Evolutionary conservation across 2,329 filamentous ascomycete species (phyloP), one percentile per base, ranked within the genome.

Genomic region (Ascocoryne sarcoides): DNA sequence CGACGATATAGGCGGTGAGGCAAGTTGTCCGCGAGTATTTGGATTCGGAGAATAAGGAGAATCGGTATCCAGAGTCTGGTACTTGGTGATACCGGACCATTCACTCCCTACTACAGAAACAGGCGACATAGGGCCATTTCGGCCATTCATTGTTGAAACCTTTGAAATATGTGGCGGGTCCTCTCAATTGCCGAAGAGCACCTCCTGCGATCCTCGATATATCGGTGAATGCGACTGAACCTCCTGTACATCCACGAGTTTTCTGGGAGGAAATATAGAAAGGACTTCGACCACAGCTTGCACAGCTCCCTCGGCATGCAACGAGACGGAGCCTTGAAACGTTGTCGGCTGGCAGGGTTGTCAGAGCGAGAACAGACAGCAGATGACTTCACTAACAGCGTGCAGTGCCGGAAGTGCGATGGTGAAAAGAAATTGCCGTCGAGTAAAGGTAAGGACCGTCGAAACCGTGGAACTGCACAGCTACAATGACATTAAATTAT

Each of bases 61-160:
- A 37, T 59, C 55, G 59, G 67, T 70, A 57, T 71, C 66, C 56
- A 63, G 59, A 48, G 66, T 65, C 48, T 78, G 73, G 62, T 86
- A 84, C 58, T 79, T 79, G 49, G 75, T 74, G 54, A 81, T 72
- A 43, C 71, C 75, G 36, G 83, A 84, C 81, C 83, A 92, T 62
- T 92, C 86, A 69, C 79, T 88, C 62, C 82, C 85, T 60, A 70
- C 81, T 71, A 84, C 68, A 66, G 85, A 92, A 62, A 87, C 75
- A 59, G 86, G 85, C 60, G 86, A 89, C 62, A 89, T 71, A 60
- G 82, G 81, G 66, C 77, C 80, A 75, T 83, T 79, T 66, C 75
- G 76, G 61, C 70, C 74, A 69, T 77, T 84, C 81, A 85, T 84
- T 67, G 62, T 61, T 53, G 45, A 47, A 38, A 41, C 40, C 42